Conservation (phyloP, 352 stramenopile species). For the Phytophthora aleatoria region DNA sequence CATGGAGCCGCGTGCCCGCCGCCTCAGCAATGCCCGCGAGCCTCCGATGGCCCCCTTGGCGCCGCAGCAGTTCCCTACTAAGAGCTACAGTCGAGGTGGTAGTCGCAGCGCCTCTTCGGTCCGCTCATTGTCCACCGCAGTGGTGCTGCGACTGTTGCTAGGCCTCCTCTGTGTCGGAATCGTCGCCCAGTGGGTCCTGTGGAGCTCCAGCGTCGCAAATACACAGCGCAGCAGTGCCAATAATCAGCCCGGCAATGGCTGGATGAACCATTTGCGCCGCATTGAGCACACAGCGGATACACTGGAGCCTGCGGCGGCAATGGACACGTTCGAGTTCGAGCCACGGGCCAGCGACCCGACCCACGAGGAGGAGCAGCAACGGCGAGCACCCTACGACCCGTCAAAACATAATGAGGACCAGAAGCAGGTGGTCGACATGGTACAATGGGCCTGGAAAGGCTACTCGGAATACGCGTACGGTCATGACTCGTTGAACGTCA, state of each 20-base stretch:
- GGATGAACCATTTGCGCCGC: constrained; percentile 45
- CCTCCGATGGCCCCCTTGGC: constrained; percentile 16
- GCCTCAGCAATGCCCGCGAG: constrained; percentile 37
- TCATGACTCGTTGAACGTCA: constrained; percentile 73
- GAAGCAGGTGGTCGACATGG: constrained; percentile 62
- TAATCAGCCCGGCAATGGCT: constrained; percentile 31
- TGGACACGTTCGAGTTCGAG: constrained; percentile 26
- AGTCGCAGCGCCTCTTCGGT: not conserved
- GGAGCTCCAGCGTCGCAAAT: constrained; percentile 32
- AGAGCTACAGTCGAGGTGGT: constrained; percentile 21
- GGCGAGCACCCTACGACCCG: constrained; percentile 53
- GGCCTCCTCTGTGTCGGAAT: constrained; percentile 47
- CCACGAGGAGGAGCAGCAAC: constrained; percentile 38
- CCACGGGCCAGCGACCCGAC: constrained; percentile 31
- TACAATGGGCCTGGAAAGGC: constrained; percentile 81
- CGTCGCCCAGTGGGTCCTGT: constrained; percentile 53
- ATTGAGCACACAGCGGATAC: constrained; percentile 31
- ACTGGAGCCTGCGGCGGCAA: constrained; percentile 1
- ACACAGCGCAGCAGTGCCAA: constrained; percentile 2
- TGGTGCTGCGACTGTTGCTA: constrained; percentile 51
- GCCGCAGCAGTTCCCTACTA: constrained; percentile 9
- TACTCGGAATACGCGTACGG: constrained; percentile 77
- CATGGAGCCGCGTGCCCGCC: constrained; percentile 58
- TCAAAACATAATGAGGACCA: constrained; percentile 59
- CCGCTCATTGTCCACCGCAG: constrained; percentile 30